phyloP scores from a whole-genome alignment of 106 monocot genomes.

The Phalaenopsis equestris region DNA sequence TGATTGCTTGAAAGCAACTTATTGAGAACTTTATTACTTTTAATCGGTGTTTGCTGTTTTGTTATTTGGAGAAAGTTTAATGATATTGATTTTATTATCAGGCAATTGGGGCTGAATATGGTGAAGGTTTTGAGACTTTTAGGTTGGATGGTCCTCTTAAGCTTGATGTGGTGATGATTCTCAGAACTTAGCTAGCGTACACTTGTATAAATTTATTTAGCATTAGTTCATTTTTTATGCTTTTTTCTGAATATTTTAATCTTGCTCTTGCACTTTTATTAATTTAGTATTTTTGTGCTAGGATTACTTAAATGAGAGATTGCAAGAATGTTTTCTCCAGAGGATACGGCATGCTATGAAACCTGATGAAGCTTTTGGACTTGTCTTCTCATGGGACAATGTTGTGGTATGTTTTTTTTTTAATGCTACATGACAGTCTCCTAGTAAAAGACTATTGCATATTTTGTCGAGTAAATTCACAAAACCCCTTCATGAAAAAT shows the following conservation, averaged over 20 bases:
- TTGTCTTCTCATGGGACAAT: conserved; percentile 99
- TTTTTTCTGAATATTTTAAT: conserved; percentile 1
- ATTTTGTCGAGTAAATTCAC: background rate
- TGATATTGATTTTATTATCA: conserved; percentile 16
- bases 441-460: background rate
- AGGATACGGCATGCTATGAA: conserved; percentile 99
- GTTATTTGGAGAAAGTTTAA: background rate
- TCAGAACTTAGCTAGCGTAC: background rate
- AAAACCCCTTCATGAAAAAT: background rate
- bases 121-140: conserved; percentile 99
- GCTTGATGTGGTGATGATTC: conserved; percentile 77
- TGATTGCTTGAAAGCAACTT: background rate
- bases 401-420: conserved; percentile 61
- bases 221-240: background rate
- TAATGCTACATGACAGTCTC: background rate
- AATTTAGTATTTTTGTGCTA: conserved; percentile 10
- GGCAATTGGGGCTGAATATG: conserved; percentile 99
- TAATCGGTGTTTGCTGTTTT: background rate
- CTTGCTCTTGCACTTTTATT: conserved; percentile 1
- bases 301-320: conserved; percentile 90
- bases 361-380: conserved; percentile 96
- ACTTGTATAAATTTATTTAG: background rate
- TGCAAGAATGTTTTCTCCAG: conserved; percentile 96
- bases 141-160: conserved; percentile 93
- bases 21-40: background rate